These are phyloP conservation scores for Candida wancherniae DNA, from an alignment of 805 yeast species.

Conservation along the genomic window DNA sequence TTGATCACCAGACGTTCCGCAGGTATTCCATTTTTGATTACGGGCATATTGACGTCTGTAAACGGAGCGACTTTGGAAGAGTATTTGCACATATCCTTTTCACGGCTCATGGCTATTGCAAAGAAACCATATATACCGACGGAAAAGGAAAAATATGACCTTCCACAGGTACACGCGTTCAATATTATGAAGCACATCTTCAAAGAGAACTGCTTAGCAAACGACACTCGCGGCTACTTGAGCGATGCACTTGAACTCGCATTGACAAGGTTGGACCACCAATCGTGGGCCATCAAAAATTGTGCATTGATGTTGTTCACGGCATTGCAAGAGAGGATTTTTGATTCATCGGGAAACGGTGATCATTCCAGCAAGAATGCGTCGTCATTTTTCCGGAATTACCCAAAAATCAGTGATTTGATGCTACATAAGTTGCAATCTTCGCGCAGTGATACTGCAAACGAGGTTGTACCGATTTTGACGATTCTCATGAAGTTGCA, in stretches of 20 bases:
- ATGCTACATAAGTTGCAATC: conserved; percentile 41
- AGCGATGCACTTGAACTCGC: conserved; percentile 58
- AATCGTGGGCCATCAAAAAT: conserved; percentile 82
- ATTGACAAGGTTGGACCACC: conserved; percentile 56
- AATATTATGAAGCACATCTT: conserved; percentile 77
- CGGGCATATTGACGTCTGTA: conserved; percentile 62
- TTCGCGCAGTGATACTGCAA: conserved; percentile 21
- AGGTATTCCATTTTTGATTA: conserved; percentile 76
- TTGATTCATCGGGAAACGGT: conserved; percentile 52
- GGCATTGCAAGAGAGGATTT: conserved; percentile 72
- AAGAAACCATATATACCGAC: conserved; percentile 40
- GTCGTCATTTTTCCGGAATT: conserved; percentile 65
- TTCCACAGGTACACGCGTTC: conserved; percentile 92
- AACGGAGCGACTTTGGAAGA: conserved; percentile 22
- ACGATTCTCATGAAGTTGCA: conserved; percentile 68
- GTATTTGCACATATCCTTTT: conserved; percentile 48
- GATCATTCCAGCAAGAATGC: conserved; percentile 44
- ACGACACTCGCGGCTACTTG: conserved; percentile 21
- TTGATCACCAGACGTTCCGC: conserved; percentile 87
- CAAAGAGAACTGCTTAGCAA: conserved; percentile 63
- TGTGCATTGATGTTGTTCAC: conserved; percentile 93
- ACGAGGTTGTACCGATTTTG: conserved; percentile 71
- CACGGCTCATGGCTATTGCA: conserved; percentile 52
- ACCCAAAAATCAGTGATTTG: conserved; percentile 45
- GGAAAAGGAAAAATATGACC: conserved; percentile 53